Percentiles rank a stretch among this genome's conserved stretches.
These are phyloP conservation scores for Miscanthus sacchariflorus DNA, from an alignment of 202 grass and related monocot genomes.

Conservation along the genomic window DNA sequence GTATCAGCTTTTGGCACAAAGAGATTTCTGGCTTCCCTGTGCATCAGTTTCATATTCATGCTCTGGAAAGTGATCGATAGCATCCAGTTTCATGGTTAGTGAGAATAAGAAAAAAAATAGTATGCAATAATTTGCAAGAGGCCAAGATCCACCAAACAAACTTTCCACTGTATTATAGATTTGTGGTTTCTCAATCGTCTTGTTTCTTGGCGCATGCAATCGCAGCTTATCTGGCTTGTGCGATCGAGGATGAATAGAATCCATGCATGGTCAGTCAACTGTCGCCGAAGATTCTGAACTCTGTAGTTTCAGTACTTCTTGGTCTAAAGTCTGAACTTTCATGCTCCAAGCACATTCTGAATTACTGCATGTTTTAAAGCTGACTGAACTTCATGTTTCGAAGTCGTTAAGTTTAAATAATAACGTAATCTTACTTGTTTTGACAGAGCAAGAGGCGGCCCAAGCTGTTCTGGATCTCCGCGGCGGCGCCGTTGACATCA, in stretches of 20 bases:
- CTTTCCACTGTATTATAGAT: neutral
- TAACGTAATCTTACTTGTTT: slow-evolving; percentile 2
- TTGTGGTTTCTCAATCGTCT: neutral
- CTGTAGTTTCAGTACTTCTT: neutral
- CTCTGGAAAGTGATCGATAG: neutral
- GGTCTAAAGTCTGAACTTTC: neutral
- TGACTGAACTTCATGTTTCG: neutral
- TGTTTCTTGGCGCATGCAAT: neutral
- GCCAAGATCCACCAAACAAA: slow-evolving; percentile 34
- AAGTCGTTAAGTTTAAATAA: neutral
- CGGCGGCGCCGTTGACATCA: slow-evolving; percentile 78
- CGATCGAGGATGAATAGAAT: neutral
- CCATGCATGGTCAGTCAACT: neutral
- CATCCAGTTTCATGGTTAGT: neutral
- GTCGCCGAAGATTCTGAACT: neutral
- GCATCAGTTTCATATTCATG: slow-evolving; percentile 10
- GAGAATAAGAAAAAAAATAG: neutral
- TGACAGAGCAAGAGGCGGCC: slow-evolving; percentile 77
- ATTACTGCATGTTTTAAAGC: too few relatives aligned
- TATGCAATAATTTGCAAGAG: slow-evolving; percentile 51
- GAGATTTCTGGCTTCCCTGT: neutral
- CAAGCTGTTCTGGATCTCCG: slow-evolving; percentile 80
- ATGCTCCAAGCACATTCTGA: neutral
- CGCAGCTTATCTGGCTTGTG: neutral
- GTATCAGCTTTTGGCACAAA: slow-evolving; percentile 27